These are phyloP conservation scores for Fraxinus baroniana DNA, from an alignment of 305 asterid genomes.

Conservation along the genomic window DNA sequence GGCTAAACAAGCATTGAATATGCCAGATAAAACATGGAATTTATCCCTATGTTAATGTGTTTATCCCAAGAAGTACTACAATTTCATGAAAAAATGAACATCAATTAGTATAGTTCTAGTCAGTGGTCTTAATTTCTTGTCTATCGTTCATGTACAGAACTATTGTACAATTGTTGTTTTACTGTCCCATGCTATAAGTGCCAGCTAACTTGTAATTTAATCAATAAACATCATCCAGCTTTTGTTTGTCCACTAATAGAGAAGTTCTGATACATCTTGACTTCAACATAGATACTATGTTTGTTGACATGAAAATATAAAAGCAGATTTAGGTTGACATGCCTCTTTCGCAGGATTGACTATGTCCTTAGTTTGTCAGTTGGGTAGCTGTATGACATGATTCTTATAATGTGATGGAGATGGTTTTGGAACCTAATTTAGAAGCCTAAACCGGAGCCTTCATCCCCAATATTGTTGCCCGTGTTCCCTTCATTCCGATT, in stretches of 20 bases:
- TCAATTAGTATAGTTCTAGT: constrained; percentile 4
- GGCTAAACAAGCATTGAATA: constrained; percentile 17
- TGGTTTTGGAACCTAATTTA: not conserved
- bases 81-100: constrained; percentile 29
- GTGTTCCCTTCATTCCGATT: too few species aligned
- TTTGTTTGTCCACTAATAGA: too few species aligned
- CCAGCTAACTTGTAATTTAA: constrained; percentile 14
- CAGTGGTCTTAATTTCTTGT: constrained; percentile 25
- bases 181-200: not conserved
- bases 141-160: constrained; percentile 19
- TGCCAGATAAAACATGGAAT: constrained; percentile 24
- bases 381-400: not conserved
- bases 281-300: too few species aligned
- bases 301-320: too few species aligned
- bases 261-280: too few species aligned
- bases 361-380: not conserved
- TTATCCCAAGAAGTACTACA: constrained; percentile 47
- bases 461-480: not conserved
- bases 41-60: not conserved
- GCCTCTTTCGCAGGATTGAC: not conserved
- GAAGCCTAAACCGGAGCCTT: not conserved
- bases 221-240: too few species aligned
- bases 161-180: not conserved
- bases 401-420: not conserved
- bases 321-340: not conserved